Percentiles rank a stretch among this genome's conserved stretches.
These are phyloP conservation scores for Salvia hispanica DNA, from an alignment of 257 asterid species.

Conservation along the genomic window DNA sequence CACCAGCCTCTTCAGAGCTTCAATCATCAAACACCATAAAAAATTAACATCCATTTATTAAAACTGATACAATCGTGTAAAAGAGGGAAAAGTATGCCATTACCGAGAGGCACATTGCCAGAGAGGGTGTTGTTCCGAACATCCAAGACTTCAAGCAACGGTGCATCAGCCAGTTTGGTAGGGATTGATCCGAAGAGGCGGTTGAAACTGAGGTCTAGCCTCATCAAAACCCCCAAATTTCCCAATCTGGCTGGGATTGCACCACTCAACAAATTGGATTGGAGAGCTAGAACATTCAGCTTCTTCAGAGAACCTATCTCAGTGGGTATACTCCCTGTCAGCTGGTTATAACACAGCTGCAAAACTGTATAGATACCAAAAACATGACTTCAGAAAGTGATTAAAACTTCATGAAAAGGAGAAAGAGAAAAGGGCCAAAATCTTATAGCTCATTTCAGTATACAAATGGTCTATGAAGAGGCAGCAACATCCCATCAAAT, in stretches of 20 bases:
- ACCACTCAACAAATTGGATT: conserved; percentile 72
- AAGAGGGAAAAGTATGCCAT: neutral
- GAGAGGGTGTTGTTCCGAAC: conserved; percentile 79
- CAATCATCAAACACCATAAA: conserved; percentile 35
- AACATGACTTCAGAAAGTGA: neutral
- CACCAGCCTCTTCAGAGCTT: conserved; percentile 78
- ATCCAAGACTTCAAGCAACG: conserved; percentile 69
- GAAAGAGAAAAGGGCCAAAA: neutral
- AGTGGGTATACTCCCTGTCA: conserved; percentile 82
- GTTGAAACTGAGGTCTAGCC: conserved; percentile 82
- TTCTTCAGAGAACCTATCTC: conserved; percentile 62
- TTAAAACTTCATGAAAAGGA: neutral
- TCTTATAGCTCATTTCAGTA: conserved; percentile 1
- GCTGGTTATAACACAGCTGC: conserved; percentile 89
- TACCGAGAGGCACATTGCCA: conserved; percentile 97
- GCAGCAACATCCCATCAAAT: neutral
- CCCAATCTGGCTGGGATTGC: conserved; percentile 98
- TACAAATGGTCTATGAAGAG: neutral
- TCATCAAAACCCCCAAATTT: conserved; percentile 54
- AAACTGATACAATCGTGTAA: neutral
- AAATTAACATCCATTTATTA: conserved; percentile 11
- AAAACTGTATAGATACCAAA: conserved; percentile 50
- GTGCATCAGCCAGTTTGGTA: conserved; percentile 76
- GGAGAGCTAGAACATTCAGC: conserved; percentile 78
- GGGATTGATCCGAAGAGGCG: conserved; percentile 86